These are phyloP conservation scores for Aspergillus sp. DNA, from an alignment of 2,329 filamentous ascomycete genomes.

Conservation along the genomic window DNA sequence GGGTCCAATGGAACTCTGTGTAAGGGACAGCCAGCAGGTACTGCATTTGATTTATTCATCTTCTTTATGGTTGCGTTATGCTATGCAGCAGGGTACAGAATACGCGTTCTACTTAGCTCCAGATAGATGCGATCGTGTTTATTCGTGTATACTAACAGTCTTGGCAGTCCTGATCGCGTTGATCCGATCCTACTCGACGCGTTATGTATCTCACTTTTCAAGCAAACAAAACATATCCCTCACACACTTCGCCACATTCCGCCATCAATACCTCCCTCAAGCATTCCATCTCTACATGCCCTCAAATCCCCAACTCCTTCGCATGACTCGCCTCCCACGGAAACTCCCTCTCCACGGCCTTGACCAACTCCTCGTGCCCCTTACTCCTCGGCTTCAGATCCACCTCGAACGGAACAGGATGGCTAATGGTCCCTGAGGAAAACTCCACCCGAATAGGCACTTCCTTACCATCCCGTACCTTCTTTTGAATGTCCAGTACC, in stretches of 20 bases:
- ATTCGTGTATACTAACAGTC: too few species aligned
- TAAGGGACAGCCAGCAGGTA: too few species aligned
- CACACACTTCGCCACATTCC: background rate
- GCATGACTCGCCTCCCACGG: conserved; percentile 6
- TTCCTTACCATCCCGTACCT: background rate
- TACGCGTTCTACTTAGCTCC: too few species aligned
- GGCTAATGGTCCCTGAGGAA: conserved; percentile 11
- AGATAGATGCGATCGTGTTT: too few species aligned
- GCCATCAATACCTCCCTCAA: background rate
- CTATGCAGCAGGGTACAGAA: too few species aligned
- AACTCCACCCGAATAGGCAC: background rate
- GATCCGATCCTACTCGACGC: too few species aligned
- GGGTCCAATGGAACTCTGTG: background rate
- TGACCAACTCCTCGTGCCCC: background rate
- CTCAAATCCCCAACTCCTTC: background rate
- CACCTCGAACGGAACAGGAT: conserved; percentile 9
- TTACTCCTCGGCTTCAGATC: background rate
- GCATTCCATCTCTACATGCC: too few species aligned
- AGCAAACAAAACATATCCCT: too few species aligned
- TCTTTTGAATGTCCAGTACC: background rate
- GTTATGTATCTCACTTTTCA: too few species aligned
- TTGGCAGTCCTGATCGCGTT: too few species aligned
- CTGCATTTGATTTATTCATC: too few species aligned
- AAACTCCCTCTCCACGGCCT: background rate
- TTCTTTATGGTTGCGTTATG: too few species aligned